These are phyloP conservation scores for Trametes cingulata DNA, from an alignment of 768 basidiomycete species.

Conservation along the genomic window DNA sequence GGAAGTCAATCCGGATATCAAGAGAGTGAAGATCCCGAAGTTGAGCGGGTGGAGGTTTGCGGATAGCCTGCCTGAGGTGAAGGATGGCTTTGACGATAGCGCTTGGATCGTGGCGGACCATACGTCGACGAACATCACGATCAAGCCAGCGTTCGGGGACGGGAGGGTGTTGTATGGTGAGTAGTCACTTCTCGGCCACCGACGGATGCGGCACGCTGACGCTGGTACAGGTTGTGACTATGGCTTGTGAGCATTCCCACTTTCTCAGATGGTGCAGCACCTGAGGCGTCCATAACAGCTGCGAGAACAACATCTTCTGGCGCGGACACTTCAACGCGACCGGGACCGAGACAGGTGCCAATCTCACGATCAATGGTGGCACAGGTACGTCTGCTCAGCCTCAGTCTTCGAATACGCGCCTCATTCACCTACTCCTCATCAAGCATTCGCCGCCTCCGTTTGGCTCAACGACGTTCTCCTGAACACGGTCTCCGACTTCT, in stretches of 20 bases:
- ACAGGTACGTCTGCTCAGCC: conserved; percentile 47
- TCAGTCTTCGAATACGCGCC: not conserved
- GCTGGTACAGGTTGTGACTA: conserved; percentile 63
- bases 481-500: conserved; percentile 59
- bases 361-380: conserved; percentile 80
- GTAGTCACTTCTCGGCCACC: too few species aligned
- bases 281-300: conserved; percentile 44
- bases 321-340: conserved; percentile 75
- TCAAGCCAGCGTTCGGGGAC: conserved; percentile 70
- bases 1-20: conserved; percentile 30
- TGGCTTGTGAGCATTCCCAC: conserved; percentile 58
- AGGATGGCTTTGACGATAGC: conserved; percentile 56
- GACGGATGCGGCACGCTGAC: too few species aligned
- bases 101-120: conserved; percentile 68
- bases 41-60: conserved; percentile 73
- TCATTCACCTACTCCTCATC: not conserved
- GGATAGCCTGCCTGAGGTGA: conserved; percentile 75
- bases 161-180: conserved; percentile 48
- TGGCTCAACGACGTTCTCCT: conserved; percentile 78
- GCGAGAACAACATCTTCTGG: conserved; percentile 82
- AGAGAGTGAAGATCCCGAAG: conserved; percentile 43
- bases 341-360: conserved; percentile 62
- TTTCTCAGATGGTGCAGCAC: not conserved
- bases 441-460: conserved; percentile 80
- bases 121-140: conserved; percentile 72